Evolutionary conservation across 345 rosid species (phyloP), one percentile per base, ranked within the genome.

Genomic region (Cardamine resedifolia): DNA sequence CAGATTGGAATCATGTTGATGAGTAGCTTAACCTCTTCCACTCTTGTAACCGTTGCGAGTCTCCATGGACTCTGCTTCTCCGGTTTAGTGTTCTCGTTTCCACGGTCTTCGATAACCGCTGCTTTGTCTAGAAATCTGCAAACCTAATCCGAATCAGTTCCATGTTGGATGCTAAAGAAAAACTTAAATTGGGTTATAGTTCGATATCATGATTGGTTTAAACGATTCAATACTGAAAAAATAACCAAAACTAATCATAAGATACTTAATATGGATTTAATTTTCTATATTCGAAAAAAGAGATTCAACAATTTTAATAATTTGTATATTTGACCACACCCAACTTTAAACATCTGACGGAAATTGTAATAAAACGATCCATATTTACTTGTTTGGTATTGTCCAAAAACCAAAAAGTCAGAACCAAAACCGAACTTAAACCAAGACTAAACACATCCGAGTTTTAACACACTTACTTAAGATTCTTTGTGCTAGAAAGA

Each of bases 111-210:
- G 38, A 86, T 10, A 41, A 91, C 68, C 19, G 99, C 96, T 8
- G 99, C 97, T 76, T 85, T 91, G 82, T 95, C 99, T 20, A 95
- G 86, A 83, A 86, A 95, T 81, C 98, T 94, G 84, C 48, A 76
- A 79, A 45, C 12, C 45, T 0, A 16, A 10, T 31, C 27, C 7
- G 0, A 19, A 48, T 71, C 50, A 67, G 10, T 27, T 33, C 16
- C 7, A 55, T 43, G 30, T 47, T 61, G 19, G 16, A 11, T 55
- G 24, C 14, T 47, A 34, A 72, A 61, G 20, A 48, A 5, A 49
- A 50, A 10, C 15, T 36, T 36, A 36, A 11, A 10, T 36, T 36
- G 39, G 39, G n/a, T 10, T 34, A 10, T 34, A 10, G 12, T 34
- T 34, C 3, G 10, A 34, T 34, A 34, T 10, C n/a, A n/a, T n/a